These are phyloP conservation scores for Hirsutella minnesotensis DNA, from an alignment of 2,329 filamentous ascomycete genomes.

Conservation along the genomic window DNA sequence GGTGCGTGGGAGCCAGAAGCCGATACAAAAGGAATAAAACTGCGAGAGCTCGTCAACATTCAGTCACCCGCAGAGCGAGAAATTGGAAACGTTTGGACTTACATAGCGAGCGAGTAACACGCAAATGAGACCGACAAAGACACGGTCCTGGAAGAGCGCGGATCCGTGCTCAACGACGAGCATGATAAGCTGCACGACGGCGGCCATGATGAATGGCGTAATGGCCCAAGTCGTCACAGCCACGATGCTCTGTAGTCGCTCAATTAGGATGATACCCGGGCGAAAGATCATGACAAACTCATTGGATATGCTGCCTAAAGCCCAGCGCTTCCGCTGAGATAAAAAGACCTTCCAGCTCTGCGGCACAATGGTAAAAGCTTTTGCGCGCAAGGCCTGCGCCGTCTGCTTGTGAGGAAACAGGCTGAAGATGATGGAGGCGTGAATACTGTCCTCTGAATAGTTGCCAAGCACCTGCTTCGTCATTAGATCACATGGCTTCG, in stretches of 20 bases:
- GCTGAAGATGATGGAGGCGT: conserved; percentile 35
- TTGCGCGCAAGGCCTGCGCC: conserved; percentile 32
- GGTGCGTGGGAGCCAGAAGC: conserved; percentile 28
- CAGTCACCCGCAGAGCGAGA: too few relatives aligned
- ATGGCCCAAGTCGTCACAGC: conserved; percentile 35
- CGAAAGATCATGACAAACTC: conserved; percentile 36
- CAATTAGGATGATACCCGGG: conserved; percentile 27
- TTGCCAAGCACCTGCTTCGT: conserved; percentile 36
- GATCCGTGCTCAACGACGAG: conserved; percentile 20
- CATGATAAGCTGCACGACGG: conserved; percentile 23
- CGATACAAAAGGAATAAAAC: conserved; percentile 29
- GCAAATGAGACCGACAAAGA: conserved; percentile 25
- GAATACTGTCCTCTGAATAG: conserved; percentile 37
- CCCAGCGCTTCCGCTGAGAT: conserved; percentile 36
- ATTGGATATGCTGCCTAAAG: conserved; percentile 34
- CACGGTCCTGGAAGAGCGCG: conserved; percentile 20
- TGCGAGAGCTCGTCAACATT: conserved; percentile 6
- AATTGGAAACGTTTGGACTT: conserved; percentile 13
- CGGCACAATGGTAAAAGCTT: conserved; percentile 34
- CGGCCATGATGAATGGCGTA: conserved; percentile 30
- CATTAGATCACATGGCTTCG: conserved; percentile 35
- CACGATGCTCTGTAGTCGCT: conserved; percentile 30
- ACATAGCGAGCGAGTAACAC: conserved; percentile 27
- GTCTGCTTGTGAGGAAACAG: conserved; percentile 30
- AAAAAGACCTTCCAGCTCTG: conserved; percentile 33